Evolutionary conservation across 2,329 filamentous ascomycete genomes (phyloP), one percentile per base, ranked within the genome.

Genomic region (Onygenales sp.): DNA sequence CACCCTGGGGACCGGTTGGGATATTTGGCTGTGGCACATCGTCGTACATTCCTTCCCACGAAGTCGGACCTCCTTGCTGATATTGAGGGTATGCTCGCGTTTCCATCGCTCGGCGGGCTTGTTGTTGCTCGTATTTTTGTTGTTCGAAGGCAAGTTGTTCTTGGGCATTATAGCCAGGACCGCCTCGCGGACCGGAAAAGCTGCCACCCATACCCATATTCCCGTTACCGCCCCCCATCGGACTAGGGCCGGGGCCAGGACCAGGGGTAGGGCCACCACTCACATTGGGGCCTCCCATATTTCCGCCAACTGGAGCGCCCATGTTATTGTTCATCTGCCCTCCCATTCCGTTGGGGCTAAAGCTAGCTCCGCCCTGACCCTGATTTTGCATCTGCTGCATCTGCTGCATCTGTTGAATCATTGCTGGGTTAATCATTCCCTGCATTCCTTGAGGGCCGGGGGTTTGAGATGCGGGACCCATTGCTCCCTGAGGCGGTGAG

Each of bases 11-110:
- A 46, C 75, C 78, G 13, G 73, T 75, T 59, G 76, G 74, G 53
- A 84, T 80, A 61, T 85, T 84, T 4, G 88, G 88, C 66, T 92
- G 88, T 13, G 90, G 91, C 2, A 91, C 88, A 67, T 96, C 92
- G 67, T 97, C 92, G 69, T 96, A 97, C 90, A 95, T 95, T 64
- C 92, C 92, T 69, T 97, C 92, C 90, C 91, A 96, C 42, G 86
- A 91, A 27, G 87, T 88, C n/a, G 86, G 86, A 13, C 83, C 83
- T 44, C 82, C 83, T 53, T 79, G 63, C 68, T 77, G 67, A 56
- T 74, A 72, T 40, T 71, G 66, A 52, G 70, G 64, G 63, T 70
- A 70, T 14, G 59, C 65, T 10, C 70, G 69, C 51, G 65, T 67
- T 17, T 71, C 69, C 45, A 71, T 75, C 70, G 68, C 70, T 53